Evolutionary conservation across 148 eudicot genomes (phyloP).

Genomic region (Vaccinium darrowii): DNA sequence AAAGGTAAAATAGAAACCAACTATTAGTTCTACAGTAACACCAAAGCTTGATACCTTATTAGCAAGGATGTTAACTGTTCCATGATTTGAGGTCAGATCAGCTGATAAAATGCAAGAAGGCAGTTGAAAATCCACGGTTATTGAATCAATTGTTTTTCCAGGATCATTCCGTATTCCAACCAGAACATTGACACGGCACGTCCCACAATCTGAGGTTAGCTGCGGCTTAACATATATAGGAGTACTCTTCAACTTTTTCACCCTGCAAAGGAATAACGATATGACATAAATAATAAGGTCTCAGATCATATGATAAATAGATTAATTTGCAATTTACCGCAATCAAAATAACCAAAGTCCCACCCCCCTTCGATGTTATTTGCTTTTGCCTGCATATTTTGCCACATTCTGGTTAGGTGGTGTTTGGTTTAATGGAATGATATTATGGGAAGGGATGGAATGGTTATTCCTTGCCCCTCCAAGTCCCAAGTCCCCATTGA

Average conservation of each 20-base stretch:
- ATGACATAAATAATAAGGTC: not conserved
- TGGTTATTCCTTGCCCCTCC: not conserved
- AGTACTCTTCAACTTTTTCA: conserved; percentile 77
- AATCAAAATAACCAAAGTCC: not conserved
- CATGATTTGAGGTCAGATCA: conserved; percentile 80
- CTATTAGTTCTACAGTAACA: not conserved
- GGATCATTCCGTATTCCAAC: conserved; percentile 86
- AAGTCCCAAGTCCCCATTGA: not conserved
- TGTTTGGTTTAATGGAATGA: not conserved
- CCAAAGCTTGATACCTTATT: conserved; percentile 52
- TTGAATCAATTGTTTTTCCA: conserved; percentile 81
- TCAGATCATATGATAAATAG: not conserved
- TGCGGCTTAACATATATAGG: conserved; percentile 97
- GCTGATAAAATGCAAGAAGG: conserved; percentile 73
- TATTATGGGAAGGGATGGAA: not conserved
- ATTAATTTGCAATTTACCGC: not conserved
- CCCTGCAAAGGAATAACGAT: conserved; percentile 37
- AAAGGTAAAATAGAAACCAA: not conserved
- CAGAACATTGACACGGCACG: conserved; percentile 77
- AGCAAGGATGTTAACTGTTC: conserved; percentile 79
- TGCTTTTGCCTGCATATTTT: not conserved
- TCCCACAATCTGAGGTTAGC: conserved; percentile 79
- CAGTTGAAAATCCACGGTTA: conserved; percentile 67
- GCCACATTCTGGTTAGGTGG: not conserved
- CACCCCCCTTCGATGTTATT: not conserved